Percentiles rank a stretch among this genome's conserved stretches.
Evolutionary conservation across 2,329 filamentous ascomycete species (phyloP).

Genomic region (Dothiorella sarmentorum): DNA sequence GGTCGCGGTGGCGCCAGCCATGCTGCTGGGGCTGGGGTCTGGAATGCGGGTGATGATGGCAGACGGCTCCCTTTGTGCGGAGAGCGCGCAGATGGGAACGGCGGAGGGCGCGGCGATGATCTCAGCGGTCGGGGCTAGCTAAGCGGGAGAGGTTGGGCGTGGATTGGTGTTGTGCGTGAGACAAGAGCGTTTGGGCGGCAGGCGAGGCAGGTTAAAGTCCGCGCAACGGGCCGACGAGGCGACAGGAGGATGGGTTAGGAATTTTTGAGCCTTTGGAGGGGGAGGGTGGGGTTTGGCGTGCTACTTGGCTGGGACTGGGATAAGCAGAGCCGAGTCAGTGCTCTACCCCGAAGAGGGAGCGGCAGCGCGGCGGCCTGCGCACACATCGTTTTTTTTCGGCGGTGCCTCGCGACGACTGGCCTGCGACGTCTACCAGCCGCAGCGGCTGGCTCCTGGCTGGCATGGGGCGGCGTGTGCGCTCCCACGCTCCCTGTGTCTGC

Average conservation of each 20-base stretch:
- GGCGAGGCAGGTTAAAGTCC: slow-evolving; percentile 5
- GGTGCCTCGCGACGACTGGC: too few relatives aligned
- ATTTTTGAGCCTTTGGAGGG: slow-evolving; percentile 14
- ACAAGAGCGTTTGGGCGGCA: neutral
- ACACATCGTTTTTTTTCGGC: too few relatives aligned
- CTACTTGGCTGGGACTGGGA: slow-evolving; percentile 14
- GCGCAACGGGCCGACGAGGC: slow-evolving; percentile 18
- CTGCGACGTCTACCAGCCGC: too few relatives aligned
- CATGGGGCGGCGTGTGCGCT: neutral
- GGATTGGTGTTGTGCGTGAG: neutral
- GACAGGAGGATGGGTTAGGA: slow-evolving; percentile 15
- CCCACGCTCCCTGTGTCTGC: neutral
- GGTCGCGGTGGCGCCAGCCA: slow-evolving; percentile 18
- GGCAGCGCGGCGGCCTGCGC: neutral
- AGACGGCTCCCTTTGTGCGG: slow-evolving; percentile 11
- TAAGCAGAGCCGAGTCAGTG: slow-evolving; percentile 13
- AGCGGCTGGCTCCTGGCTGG: too few relatives aligned
- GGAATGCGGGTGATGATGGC: neutral
- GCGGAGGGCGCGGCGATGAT: slow-evolving; percentile 11
- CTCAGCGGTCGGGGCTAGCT: neutral
- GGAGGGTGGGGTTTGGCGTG: slow-evolving; percentile 17
- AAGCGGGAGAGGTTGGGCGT: neutral
- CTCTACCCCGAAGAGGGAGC: slow-evolving; percentile 10
- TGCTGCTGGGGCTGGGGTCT: neutral
- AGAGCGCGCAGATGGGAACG: slow-evolving; percentile 11